Evolutionary conservation across 2,329 filamentous ascomycete genomes (phyloP).

Genomic region (Sclerotinia spermophila): DNA sequence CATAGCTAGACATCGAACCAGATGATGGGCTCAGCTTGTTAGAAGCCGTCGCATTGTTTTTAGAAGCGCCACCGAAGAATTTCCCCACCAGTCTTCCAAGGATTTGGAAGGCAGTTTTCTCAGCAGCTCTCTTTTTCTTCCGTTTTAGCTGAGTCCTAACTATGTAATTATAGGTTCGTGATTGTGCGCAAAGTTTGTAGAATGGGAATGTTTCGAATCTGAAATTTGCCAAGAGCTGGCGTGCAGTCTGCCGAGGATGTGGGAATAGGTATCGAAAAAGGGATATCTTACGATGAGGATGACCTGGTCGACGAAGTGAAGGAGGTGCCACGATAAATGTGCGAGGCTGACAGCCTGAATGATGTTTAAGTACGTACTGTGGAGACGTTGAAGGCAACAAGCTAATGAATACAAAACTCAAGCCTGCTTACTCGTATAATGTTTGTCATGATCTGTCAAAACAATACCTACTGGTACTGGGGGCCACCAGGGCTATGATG

Average conservation of each 20-base stretch:
- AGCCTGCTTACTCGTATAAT: constrained; percentile 5
- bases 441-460: not conserved
- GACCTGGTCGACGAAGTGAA: constrained; percentile 23
- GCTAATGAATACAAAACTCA: not conserved
- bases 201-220: constrained; percentile 71
- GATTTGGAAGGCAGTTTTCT: constrained; percentile 33
- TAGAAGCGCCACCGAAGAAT: constrained; percentile 36
- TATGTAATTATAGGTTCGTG: constrained; percentile 71
- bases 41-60: constrained; percentile 39
- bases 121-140: constrained; percentile 42
- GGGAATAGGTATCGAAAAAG: constrained; percentile 27
- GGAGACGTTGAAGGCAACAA: not conserved
- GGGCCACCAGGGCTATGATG: not conserved
- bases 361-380: not conserved
- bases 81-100: constrained; percentile 31
- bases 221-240: constrained; percentile 45
- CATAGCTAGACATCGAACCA: constrained; percentile 37
- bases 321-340: constrained; percentile 19
- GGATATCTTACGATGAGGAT: constrained; percentile 8
- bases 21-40: constrained; percentile 33
- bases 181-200: constrained; percentile 68
- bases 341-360: constrained; percentile 1
- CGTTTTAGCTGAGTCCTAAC: constrained; percentile 59
- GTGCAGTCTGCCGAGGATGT: constrained; percentile 15
- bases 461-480: not conserved